Percentiles rank a stretch among this genome's conserved stretches.
phyloP scores from a whole-genome alignment of 2,329 filamentous ascomycete species.

The Parasarocladium wereldwijsianum region DNA sequence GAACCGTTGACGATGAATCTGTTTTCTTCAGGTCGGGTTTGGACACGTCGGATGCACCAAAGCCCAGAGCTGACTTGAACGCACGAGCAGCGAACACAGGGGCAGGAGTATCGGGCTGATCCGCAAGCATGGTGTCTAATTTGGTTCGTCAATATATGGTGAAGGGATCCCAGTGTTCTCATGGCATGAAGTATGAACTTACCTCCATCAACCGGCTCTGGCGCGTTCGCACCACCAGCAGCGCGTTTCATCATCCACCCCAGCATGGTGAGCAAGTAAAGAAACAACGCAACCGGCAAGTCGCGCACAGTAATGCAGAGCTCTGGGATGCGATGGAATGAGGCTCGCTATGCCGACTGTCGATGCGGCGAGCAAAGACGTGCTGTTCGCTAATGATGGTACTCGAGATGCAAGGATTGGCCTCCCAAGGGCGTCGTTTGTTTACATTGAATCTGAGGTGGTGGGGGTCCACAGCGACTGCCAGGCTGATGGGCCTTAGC shows the following conservation, averaged over 20 bases:
- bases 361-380: no score
- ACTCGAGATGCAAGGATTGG: no score
- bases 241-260: constrained; percentile 42
- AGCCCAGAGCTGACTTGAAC: constrained; percentile 47
- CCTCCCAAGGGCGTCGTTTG: no score
- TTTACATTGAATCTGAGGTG: no score
- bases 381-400: no score
- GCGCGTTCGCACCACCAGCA: constrained; percentile 19
- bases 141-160: not conserved
- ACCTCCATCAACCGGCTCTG: constrained; percentile 17
- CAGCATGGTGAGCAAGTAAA: constrained; percentile 40
- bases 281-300: no score
- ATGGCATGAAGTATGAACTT: constrained; percentile 7
- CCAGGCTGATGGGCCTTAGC: no score
- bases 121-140: constrained; percentile 30
- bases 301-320: no score
- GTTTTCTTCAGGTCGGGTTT: constrained; percentile 19
- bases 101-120: constrained; percentile 49
- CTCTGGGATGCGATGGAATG: no score
- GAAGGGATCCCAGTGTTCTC: no score
- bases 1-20: constrained; percentile 11
- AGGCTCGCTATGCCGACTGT: no score
- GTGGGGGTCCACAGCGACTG: no score
- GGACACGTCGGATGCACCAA: constrained; percentile 36
- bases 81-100: constrained; percentile 53